Percentiles rank a stretch among this genome's conserved stretches.
These are phyloP conservation scores for Sugiyamaella smithiae DNA, from an alignment of 805 yeast species.

Conservation along the genomic window DNA sequence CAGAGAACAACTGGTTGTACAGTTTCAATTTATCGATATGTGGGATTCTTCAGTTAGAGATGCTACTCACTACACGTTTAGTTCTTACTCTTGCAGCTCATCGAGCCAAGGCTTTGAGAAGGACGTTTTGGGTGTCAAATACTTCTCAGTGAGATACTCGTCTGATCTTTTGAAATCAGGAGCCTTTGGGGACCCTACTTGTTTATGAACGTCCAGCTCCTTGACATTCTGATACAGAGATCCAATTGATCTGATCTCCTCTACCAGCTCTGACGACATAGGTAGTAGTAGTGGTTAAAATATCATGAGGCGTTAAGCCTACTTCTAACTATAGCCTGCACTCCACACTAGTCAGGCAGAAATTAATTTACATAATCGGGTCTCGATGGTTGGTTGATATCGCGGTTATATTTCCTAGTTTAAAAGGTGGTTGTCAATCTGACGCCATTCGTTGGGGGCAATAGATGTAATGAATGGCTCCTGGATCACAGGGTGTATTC, in stretches of 20 bases:
- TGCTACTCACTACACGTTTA: slow-evolving; percentile 14
- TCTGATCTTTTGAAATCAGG: slow-evolving; percentile 10
- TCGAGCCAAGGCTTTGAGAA: slow-evolving; percentile 72
- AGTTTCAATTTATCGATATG: slow-evolving; percentile 36
- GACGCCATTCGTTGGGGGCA: too few species aligned
- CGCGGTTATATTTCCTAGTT: too few species aligned
- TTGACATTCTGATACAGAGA: neutral
- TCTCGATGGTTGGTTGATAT: too few species aligned
- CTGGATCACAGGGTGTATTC: too few species aligned
- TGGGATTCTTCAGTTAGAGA: slow-evolving; percentile 8
- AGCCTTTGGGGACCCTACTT: neutral
- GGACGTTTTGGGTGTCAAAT: slow-evolving; percentile 59
- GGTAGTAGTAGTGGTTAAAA: too few species aligned
- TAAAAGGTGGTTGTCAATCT: too few species aligned
- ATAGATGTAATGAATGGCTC: too few species aligned
- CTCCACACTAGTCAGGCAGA: too few species aligned
- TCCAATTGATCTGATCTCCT: neutral
- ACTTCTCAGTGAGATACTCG: slow-evolving; percentile 38
- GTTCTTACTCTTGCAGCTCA: slow-evolving; percentile 50
- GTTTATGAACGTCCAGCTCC: neutral
- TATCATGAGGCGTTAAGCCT: too few species aligned
- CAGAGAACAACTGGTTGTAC: slow-evolving; percentile 47
- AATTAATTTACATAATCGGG: too few species aligned
- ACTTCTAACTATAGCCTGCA: too few species aligned
- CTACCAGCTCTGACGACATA: neutral